Conservation (phyloP, 805 yeast genomes). For the Nakazawaea wickerhamii region DNA sequence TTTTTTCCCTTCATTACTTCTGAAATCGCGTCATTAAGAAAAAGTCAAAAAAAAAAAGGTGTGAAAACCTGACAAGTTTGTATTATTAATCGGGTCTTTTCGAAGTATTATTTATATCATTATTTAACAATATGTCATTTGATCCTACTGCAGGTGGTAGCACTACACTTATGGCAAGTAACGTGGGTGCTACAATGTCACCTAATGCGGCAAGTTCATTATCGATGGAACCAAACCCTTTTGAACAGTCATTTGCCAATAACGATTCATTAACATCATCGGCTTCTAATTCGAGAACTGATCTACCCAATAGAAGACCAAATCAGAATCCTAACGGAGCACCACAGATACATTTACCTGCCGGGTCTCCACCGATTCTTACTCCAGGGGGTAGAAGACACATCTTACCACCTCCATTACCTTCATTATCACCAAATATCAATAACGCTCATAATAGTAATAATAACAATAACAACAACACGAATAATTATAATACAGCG, state of each 20-base stretch:
- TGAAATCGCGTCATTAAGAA: not conserved
- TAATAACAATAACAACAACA: conserved; percentile 13
- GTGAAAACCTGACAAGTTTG: no score
- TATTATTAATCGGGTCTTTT: no score
- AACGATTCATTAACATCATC: conserved; percentile 22
- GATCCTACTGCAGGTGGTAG: not conserved
- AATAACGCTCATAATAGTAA: conserved; percentile 5
- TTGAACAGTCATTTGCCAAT: conserved; percentile 87
- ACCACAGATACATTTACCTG: conserved; percentile 18
- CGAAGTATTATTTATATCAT: not conserved
- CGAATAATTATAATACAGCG: conserved; percentile 8
- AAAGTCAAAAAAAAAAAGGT: no score
- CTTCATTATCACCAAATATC: conserved; percentile 8
- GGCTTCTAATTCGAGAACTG: conserved; percentile 12
- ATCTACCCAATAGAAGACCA: conserved; percentile 6
- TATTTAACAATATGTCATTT: not conserved
- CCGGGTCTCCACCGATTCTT: conserved; percentile 38
- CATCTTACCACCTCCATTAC: conserved; percentile 47
- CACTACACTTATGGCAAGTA: conserved; percentile 1
- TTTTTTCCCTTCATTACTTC: not conserved
- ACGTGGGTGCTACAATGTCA: not conserved
- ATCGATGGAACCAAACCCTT: conserved; percentile 82
- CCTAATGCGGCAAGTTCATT: conserved; percentile 8
- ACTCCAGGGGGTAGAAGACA: conserved; percentile 52
- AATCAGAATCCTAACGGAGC: conserved; percentile 19